Evolutionary conservation across 371 early-diverging fungal species (phyloP), one percentile per base, ranked within the genome.

Genomic region (Circinella umbellata): DNA sequence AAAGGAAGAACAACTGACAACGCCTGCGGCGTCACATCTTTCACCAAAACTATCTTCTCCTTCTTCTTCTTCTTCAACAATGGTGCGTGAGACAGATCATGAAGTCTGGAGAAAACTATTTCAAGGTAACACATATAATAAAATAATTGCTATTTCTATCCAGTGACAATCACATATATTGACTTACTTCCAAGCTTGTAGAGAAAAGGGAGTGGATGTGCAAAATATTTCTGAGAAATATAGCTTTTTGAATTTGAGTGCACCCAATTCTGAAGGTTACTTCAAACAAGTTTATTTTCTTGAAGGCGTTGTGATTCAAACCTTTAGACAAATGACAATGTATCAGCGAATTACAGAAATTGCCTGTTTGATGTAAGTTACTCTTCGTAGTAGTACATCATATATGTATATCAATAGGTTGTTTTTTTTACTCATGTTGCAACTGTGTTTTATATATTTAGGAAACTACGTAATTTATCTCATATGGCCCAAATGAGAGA

Each of bases 241-340:
- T 57, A 76, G 73, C 11, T 42, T 76, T 66, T 74, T 84, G 46
- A 78, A 82, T 49, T 79, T 80, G 78, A 72, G 70, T 46, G 68
- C 76, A 17, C 83, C 85, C 15, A 76, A 81, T 64, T 83, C 85
- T 18, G 85, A 85, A 69, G 85, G 85, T 0, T 85, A 78, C 65
- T 85, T 85, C 54, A 85, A 85, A 49, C 76, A 83, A 47, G 85
- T 85, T 1, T 85, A 85, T 47, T 82, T 81, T 64, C 69, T 81
- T 66, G 73, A 81, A 8, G 67, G 76, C 64, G 80, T 78, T 20
- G 85, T 85, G 0, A 80, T 85, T 0, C 85, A 85, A 65, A 77
- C 79, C 20, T 85, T 85, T 66, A 70, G 85, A 49, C 79, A 82
- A 46, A 85, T 85, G 85, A 82, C 85, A 11, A 79, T 82, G 83